A percentile compares a stretch with the other conserved stretches of the same genome.
phyloP scores from a whole-genome alignment of 2,329 filamentous ascomycete genomes.

The Aspergillus sp. region DNA sequence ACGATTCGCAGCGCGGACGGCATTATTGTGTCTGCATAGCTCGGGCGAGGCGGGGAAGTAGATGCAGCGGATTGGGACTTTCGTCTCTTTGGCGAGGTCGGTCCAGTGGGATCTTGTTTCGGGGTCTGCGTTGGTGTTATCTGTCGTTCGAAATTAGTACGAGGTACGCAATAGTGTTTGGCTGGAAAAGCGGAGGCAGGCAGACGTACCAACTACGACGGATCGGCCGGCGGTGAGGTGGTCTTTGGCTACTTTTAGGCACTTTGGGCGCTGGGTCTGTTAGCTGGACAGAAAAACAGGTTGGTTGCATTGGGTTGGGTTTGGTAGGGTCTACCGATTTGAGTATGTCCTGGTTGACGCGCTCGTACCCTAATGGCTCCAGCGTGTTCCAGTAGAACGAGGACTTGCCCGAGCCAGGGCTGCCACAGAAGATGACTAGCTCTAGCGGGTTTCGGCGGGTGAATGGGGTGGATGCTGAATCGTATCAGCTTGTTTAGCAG shows the following conservation, averaged over 20 bases:
- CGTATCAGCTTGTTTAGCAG: no score
- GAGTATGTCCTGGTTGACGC: constrained; percentile 83
- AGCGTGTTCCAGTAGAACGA: constrained; percentile 77
- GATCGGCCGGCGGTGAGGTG: constrained; percentile 56
- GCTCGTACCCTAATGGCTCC: constrained; percentile 66
- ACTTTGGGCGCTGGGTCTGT: constrained; percentile 46
- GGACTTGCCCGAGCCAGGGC: constrained; percentile 83
- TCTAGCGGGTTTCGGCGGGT: constrained; percentile 59
- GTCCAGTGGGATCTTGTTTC: constrained; percentile 74
- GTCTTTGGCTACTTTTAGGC: constrained; percentile 61
- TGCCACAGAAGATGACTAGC: constrained; percentile 77
- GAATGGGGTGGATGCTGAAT: constrained; percentile 27
- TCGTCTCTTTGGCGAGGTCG: constrained; percentile 58
- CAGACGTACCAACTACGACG: constrained; percentile 63
- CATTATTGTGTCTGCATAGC: constrained; percentile 78
- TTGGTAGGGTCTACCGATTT: constrained; percentile 49
- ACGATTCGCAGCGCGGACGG: constrained; percentile 59
- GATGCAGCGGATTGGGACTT: constrained; percentile 72
- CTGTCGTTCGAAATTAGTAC: constrained; percentile 40
- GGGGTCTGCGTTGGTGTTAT: constrained; percentile 88
- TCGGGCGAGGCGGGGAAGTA: constrained; percentile 66
- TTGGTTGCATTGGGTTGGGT: constrained; percentile 3
- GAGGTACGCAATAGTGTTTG: constrained; percentile 1
- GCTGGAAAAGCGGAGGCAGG: constrained; percentile 1
- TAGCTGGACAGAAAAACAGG: constrained; percentile 1